Evolutionary conservation across 1,284 basidiomycete genomes (phyloP), one percentile per base, ranked within the genome.

Genomic region (Cryptococcus sp.): DNA sequence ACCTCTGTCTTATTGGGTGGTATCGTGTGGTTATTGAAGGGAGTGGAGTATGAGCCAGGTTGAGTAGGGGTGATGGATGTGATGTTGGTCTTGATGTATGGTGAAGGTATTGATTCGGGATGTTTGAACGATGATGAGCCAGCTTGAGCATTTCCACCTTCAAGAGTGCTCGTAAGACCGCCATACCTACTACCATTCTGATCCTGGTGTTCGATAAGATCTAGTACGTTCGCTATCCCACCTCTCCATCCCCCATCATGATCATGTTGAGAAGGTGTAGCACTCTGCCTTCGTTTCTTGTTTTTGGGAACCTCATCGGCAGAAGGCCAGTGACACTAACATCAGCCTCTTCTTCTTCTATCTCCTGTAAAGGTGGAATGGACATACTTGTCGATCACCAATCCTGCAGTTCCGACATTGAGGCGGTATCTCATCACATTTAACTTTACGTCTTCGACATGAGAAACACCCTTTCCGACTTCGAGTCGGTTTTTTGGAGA

Each of bases 401-500:
- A 69, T 67, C 45, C 56, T 55, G 43, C 66, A 64, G 36, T 64
- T 67, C 25, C 61, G 61, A 52, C 70, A 72, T 1, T 53, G 46
- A 7, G 70, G 70, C 31, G 59, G 49, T 16, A 53, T 54, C 55
- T 73, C 69, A 44, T 69, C 66, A 46, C 70, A 73, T 49, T 70
- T 70, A 44, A 73, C 66, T 47, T 71, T 72, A 11, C 70, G 56
- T 13, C 54, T 44, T 16, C 69, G 59, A 34, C 69, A 72, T 13
- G 67, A 69, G 40, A 69, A 59, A 55, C 69, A 72, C 1, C 69
- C 69, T 7, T 59, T 57, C 44, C 64, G 50, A 10, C 62, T 65
- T 24, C 61, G 40, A 34, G 44, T 25, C 24, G 21, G 19, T 45
- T 45, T 51, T 7, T 16, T 5, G 7, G 16, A n/a, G 36, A 14